Evolutionary conservation across 768 basidiomycete species (phyloP).

Genomic region (Rhizopogon vesiculosus): DNA sequence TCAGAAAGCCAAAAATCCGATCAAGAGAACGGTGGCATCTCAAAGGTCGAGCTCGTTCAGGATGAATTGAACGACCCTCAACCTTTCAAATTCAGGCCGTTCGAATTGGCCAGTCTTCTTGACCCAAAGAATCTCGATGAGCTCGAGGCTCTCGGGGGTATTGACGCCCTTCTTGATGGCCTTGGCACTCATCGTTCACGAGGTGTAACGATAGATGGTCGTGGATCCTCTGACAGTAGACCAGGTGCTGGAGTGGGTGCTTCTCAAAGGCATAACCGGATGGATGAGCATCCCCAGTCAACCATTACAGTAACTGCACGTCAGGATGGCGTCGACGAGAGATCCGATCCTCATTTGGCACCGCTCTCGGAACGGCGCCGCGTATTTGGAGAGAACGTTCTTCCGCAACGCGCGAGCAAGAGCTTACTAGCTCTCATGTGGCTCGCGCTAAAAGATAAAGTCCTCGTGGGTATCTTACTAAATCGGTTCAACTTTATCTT

Average conservation of each 20-base stretch:
- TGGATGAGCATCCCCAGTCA: constrained; percentile 6
- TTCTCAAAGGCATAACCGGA: constrained; percentile 29
- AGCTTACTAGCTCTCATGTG: constrained; percentile 75
- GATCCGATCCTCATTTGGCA: constrained; percentile 25
- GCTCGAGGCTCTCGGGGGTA: constrained; percentile 70
- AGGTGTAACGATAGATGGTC: constrained; percentile 32
- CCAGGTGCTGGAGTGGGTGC: constrained; percentile 26
- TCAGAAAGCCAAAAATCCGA: constrained; percentile 15
- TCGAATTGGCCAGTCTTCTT: constrained; percentile 75
- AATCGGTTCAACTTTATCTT: background rate
- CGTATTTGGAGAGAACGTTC: constrained; percentile 71
- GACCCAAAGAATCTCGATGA: constrained; percentile 81
- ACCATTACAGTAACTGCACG: constrained; percentile 15
- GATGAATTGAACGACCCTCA: constrained; percentile 49
- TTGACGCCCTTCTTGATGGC: constrained; percentile 57
- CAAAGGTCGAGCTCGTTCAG: constrained; percentile 26
- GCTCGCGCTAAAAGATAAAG: constrained; percentile 86
- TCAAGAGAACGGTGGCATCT: constrained; percentile 14
- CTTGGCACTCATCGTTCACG: constrained; percentile 61
- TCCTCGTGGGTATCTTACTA: constrained; percentile 52
- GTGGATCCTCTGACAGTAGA: constrained; percentile 8
- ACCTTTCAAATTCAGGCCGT: constrained; percentile 74
- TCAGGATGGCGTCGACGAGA: constrained; percentile 1
- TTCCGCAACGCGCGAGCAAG: constrained; percentile 69
- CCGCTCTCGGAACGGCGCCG: constrained; percentile 55